phyloP scores from a whole-genome alignment of 768 basidiomycete species.

The Agaricus blazei region DNA sequence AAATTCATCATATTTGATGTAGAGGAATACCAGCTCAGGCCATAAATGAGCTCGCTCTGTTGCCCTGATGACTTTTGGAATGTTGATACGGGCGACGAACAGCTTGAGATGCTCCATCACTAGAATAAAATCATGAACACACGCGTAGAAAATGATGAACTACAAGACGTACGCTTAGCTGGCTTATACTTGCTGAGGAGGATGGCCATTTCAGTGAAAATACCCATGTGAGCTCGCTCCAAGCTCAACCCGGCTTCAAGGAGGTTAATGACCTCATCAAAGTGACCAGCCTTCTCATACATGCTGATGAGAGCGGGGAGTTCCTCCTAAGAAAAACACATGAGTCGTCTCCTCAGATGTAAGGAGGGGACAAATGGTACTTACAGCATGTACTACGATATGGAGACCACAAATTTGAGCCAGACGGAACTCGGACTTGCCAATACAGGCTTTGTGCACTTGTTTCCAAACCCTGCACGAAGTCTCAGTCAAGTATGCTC shows the following conservation, averaged over 20 bases:
- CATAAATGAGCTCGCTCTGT: slow-evolving; percentile 96
- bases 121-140: slow-evolving; percentile 24
- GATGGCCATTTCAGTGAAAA: slow-evolving; percentile 92
- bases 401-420: slow-evolving; percentile 96
- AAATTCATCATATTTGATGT: slow-evolving; percentile 97
- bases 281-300: slow-evolving; percentile 90
- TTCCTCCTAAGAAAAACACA: slow-evolving; percentile 54
- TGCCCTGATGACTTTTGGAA: slow-evolving; percentile 97
- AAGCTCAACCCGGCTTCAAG: slow-evolving; percentile 94
- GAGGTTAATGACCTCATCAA: slow-evolving; percentile 88
- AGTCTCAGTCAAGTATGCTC: slow-evolving; percentile 10
- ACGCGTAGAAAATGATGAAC: background rate
- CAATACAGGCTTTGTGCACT: slow-evolving; percentile 96
- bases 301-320: slow-evolving; percentile 66
- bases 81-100: slow-evolving; percentile 94
- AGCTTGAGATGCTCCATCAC: slow-evolving; percentile 99
- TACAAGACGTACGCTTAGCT: slow-evolving; percentile 65
- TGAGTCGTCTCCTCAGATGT: slow-evolving; percentile 18
- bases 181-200: slow-evolving; percentile 95
- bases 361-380: slow-evolving; percentile 15
- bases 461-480: slow-evolving; percentile 93
- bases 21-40: slow-evolving; percentile 97
- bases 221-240: slow-evolving; percentile 98
- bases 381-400: slow-evolving; percentile 86
- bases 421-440: slow-evolving; percentile 93